Base-by-base conservation (phyloP, 371 early-diverging fungal species). In the Racocetra persica region DNA sequence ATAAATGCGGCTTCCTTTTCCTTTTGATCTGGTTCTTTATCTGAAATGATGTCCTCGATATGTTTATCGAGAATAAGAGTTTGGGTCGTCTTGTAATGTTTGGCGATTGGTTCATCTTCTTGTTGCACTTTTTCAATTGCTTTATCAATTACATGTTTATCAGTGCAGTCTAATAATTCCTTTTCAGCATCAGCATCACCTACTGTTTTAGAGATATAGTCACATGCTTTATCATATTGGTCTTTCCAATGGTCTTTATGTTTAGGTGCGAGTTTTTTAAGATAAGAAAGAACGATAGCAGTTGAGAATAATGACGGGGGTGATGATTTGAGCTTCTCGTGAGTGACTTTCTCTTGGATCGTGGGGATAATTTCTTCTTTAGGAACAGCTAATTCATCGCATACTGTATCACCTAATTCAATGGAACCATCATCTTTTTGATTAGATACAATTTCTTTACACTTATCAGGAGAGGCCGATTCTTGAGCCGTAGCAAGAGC, bases 231-330 rank as follows among this genome's bases (percentile, higher is more conserved):
- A 28, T 75, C 60, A 59, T 22, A 24, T 59, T 75, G 55, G 14
- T 20, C 60, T 60, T 75, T 54, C 36, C 55, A 57, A 20, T 57
- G 32, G 55, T n/a, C 24, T 24, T 71, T 51, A n/a, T 71, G n/a
- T 22, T 20, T n/a, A 52, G 72, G 49, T 0, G 28, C 72, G 14
- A 10, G 1, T 3, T 10, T 14, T 51, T 71, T 71, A 22, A 71
- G 54, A 36, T 74, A 74, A 6, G 75, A 49, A 36, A 74, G 26
- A 74, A 57, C 57, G 20, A 74, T 18, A 3, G 75, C 75, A 18
- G 75, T 74, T 55, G 51, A 45, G 4, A 49, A 20, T 2, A 22
- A 20, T 7, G 41, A 41, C 18, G 57, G n/a, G 32, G 4, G 3
- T 24, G 54, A 16, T 54, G 54, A 54, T 54, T 54, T 11, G 5